Evolutionary conservation across 805 yeast species (phyloP).

Genomic region (Saccharomycopsis malanga): DNA sequence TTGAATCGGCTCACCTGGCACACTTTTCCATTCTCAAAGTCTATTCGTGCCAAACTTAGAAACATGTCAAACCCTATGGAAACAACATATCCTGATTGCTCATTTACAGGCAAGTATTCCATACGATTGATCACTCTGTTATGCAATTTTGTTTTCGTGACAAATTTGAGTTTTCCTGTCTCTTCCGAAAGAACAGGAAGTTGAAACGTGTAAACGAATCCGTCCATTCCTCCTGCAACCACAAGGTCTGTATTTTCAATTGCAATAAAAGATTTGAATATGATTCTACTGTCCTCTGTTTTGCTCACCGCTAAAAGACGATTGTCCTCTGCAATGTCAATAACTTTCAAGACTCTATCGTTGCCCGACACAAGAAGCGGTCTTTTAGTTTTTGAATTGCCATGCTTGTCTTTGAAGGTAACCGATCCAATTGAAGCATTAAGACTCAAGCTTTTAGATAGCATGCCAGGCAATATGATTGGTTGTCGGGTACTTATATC

Average conservation of each 20-base stretch:
- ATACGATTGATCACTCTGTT: conserved; percentile 33
- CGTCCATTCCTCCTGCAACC: conserved; percentile 47
- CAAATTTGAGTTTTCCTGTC: background rate
- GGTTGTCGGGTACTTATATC: background rate
- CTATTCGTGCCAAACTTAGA: conserved; percentile 29
- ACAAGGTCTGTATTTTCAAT: conserved; percentile 28
- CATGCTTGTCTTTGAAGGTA: conserved; percentile 19
- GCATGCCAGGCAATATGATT: background rate
- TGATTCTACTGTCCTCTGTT: conserved; percentile 22
- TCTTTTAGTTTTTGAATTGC: background rate
- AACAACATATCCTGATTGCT: conserved; percentile 32
- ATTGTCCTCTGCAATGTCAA: conserved; percentile 19
- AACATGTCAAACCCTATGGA: conserved; percentile 57
- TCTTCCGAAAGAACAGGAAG: conserved; percentile 16
- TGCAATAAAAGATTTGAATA: conserved; percentile 32
- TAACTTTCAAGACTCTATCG: conserved; percentile 22
- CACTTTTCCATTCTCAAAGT: background rate
- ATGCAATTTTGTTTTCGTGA: conserved; percentile 31
- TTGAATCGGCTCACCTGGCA: conserved; percentile 28
- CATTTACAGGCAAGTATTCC: conserved; percentile 24
- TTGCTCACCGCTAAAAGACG: background rate
- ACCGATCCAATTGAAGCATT: conserved; percentile 24
- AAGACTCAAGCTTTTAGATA: conserved; percentile 22
- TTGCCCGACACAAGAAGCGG: conserved; percentile 22
- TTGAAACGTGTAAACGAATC: conserved; percentile 31